A percentile compares a stretch with the other conserved stretches of the same genome.
Conservation (phyloP, 495 filamentous ascomycete genomes). For the Immersiella caudata region DNA sequence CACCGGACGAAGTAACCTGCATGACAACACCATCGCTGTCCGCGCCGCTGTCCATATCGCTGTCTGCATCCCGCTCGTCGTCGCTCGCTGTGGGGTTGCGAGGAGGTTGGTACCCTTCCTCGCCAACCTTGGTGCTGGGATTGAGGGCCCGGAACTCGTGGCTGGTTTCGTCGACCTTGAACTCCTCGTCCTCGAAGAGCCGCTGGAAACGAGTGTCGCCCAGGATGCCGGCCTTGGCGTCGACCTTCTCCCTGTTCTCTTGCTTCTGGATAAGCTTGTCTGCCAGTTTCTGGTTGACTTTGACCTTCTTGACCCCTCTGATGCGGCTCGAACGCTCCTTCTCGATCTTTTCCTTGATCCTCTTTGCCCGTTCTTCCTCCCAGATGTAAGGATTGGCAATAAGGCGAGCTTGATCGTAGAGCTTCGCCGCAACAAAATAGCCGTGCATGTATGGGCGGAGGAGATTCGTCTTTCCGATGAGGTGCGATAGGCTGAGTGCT, state of each 20-base stretch:
- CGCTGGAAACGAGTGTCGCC: slow-evolving; percentile 82
- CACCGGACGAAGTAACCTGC: slow-evolving; percentile 71
- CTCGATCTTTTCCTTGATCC: slow-evolving; percentile 87
- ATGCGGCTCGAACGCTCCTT: slow-evolving; percentile 92
- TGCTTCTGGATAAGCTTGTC: slow-evolving; percentile 80
- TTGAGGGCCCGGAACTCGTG: slow-evolving; percentile 85
- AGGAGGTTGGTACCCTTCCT: slow-evolving; percentile 18
- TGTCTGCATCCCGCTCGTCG: slow-evolving; percentile 33
- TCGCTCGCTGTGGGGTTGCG: slow-evolving; percentile 25
- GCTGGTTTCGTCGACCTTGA: slow-evolving; percentile 87
- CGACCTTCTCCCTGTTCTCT: slow-evolving; percentile 76
- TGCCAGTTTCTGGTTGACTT: slow-evolving; percentile 82
- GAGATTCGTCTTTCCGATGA: slow-evolving; percentile 83
- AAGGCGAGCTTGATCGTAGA: slow-evolving; percentile 93
- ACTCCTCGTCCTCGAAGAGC: slow-evolving; percentile 91
- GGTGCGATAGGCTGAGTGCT: slow-evolving; percentile 77
- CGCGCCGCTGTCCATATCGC: slow-evolving; percentile 45
- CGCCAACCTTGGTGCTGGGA: slow-evolving; percentile 64
- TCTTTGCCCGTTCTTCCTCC: slow-evolving; percentile 85
- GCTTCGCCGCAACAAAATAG: slow-evolving; percentile 88
- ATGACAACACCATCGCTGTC: slow-evolving; percentile 52
- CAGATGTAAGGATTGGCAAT: slow-evolving; percentile 91
- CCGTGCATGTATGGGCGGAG: slow-evolving; percentile 97
- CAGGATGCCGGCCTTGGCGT: slow-evolving; percentile 63
- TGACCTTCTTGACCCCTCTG: slow-evolving; percentile 87